Base-by-base conservation (phyloP, 805 yeast genomes). In the Sporopachydermia lactativora region DNA sequence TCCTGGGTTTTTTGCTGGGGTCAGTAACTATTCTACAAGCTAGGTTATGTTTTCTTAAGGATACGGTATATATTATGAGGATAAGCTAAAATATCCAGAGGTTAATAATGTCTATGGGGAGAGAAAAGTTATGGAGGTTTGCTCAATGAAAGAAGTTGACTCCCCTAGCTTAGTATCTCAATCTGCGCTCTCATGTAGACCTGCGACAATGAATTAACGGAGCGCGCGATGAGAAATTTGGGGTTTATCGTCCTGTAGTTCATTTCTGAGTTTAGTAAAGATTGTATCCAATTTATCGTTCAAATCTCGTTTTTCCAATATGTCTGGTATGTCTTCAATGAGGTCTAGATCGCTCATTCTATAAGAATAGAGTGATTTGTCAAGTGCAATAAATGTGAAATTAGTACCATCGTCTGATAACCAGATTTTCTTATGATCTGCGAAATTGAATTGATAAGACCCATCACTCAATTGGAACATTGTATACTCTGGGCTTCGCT, bases 391-490 rank as follows among this genome's bases (percentile, higher is more conserved):
- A 51, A 85, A 85, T 18, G 94, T 82, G 15, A 89, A 70, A 37
- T 75, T 74, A 45, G 71, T 68, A 16, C 95, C 96, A 42, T 73
- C 66, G 49, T 78, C 78, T 36, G 88, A 80, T 34, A 89, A 58
- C 44, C 94, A 77, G 42, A 88, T 62, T 61, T 92, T 92, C 60
- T 81, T 88, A 55, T 92, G 98, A 61, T 92, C 97, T 57, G 81
- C 81, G 62, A 92, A 92, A 61, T 92, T 92, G 64, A 88, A 88
- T 59, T 92, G 98, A 59, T 82, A 76, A 35, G 85, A 78, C 15
- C 95, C 96, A 54, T 86, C 84, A 54, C 94, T 83, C 64, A 92
- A 63, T 58, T 85, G 89, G 64, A 92, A 92, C 94, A 88, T 81
- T 42, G 88, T 84, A 56, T 73, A 84, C 46, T 76, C 78, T 37